phyloP scores from a whole-genome alignment of 2,329 filamentous ascomycete genomes.

The Pseudodiploospora longispora region DNA sequence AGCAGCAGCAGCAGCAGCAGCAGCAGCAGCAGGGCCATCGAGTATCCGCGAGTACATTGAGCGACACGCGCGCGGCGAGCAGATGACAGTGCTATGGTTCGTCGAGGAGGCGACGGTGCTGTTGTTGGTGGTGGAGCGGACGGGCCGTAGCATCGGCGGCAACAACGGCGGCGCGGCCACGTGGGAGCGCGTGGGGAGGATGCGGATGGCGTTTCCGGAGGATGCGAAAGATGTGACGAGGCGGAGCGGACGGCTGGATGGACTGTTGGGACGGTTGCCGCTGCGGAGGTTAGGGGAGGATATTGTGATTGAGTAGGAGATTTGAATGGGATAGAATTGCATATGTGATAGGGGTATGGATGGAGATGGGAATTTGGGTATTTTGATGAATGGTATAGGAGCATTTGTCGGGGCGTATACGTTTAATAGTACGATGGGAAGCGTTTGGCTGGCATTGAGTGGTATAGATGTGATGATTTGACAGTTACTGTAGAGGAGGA shows the following conservation, averaged over 20 bases:
- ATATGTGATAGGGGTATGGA: too few species aligned
- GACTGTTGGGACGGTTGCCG: slow-evolving; percentile 23
- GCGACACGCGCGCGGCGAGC: slow-evolving; percentile 24
- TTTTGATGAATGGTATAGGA: too few species aligned
- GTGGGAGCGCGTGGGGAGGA: slow-evolving; percentile 28
- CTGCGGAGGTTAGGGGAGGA: slow-evolving; percentile 24
- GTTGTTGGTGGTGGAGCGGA: slow-evolving; percentile 25
- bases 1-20: slow-evolving; percentile 11
- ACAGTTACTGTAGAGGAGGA: too few species aligned
- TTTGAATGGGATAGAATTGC: too few species aligned
- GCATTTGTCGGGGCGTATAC: too few species aligned
- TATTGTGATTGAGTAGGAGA: slow-evolving; percentile 22
- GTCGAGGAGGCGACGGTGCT: slow-evolving; percentile 25
- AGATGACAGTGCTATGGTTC: slow-evolving; percentile 29
- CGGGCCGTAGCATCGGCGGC: slow-evolving; percentile 2
- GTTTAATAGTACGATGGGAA: too few species aligned
- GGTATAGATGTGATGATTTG: too few species aligned
- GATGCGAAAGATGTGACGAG: slow-evolving; percentile 24
- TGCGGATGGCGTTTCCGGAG: slow-evolving; percentile 26
- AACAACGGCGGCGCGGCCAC: slow-evolving; percentile 1
- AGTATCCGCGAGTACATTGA: slow-evolving; percentile 26
- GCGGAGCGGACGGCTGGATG: slow-evolving; percentile 22
- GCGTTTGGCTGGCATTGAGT: too few species aligned
- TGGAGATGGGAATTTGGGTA: too few species aligned
- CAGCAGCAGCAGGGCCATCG: slow-evolving; percentile 5